Conservation (phyloP, 2,329 filamentous ascomycete genomes). For the Botrytis cinerea region DNA sequence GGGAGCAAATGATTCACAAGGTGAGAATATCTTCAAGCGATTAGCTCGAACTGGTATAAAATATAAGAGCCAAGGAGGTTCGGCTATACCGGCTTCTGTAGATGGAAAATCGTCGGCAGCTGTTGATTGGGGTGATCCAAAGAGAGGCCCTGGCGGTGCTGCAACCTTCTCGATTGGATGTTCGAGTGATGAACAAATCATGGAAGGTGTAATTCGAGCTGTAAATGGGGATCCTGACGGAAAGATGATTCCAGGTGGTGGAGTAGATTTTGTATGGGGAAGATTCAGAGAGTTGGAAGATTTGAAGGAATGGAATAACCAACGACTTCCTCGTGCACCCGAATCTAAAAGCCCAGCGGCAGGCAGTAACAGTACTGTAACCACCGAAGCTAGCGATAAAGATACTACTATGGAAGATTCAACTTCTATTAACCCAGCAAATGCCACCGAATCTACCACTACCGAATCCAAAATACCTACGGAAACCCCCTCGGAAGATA, state of each 20-base stretch:
- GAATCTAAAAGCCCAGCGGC: not conserved
- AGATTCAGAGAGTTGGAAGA: slow-evolving; percentile 67
- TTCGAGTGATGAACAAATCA: slow-evolving; percentile 59
- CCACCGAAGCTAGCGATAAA: not conserved
- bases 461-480: not conserved
- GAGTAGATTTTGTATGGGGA: slow-evolving; percentile 68
- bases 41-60: slow-evolving; percentile 64
- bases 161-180: slow-evolving; percentile 60
- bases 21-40: slow-evolving; percentile 87
- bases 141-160: slow-evolving; percentile 57
- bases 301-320: slow-evolving; percentile 66
- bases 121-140: slow-evolving; percentile 87
- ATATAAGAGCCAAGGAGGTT: slow-evolving; percentile 62
- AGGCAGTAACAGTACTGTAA: not conserved
- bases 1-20: slow-evolving; percentile 76
- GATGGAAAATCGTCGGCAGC: slow-evolving; percentile 68
- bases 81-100: slow-evolving; percentile 55
- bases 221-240: slow-evolving; percentile 60
- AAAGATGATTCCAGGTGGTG: slow-evolving; percentile 57
- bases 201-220: slow-evolving; percentile 57
- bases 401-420: not conserved
- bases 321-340: slow-evolving; percentile 41
- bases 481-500: not conserved
- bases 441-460: not conserved
- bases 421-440: not conserved